Base-by-base conservation (phyloP, 1,284 basidiomycete genomes). In the Sparassis latifolia region DNA sequence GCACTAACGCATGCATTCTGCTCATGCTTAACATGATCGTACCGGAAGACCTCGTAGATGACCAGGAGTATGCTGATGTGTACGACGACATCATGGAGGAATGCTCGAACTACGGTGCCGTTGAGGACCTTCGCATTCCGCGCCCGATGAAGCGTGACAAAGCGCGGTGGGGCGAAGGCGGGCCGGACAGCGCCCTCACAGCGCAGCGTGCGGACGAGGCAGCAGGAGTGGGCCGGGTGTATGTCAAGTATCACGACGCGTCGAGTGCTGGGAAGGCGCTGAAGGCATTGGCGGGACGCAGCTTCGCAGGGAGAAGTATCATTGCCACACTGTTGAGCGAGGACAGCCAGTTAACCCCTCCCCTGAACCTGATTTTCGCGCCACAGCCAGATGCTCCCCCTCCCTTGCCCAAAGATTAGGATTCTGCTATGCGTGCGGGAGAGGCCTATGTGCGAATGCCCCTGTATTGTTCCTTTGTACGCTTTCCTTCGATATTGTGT, bases 11-110 rank as follows among this genome's bases (percentile, higher is more conserved):
- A 10, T 84, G 89, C 42, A 94, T 96, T 65, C 80, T 99, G 65
- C 86, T 97, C 64, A 90, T 99, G 86, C 76, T 99, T 64, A 99
- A 99, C 78, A 99, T 99, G 97, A 94, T 99, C 56, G 92, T 91
- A 0, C 71, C 91, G 2, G 96, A 99, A 51, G 96, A 99, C 66
- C 79, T 99, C 49, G 70, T 80, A 30, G 87, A 95, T 64, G 96
- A 98, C 66, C 75, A 86, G 55, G 96, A 99, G 64, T 99, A 97
- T 65, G 81, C 81, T 20, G 96, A 99, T 60, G 84, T 99, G 51
- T 83, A 92, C 56, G 93, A 97, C 64, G 96, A 99, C 66, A 85
- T 99, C 64, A 89, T 89, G 60, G 91, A 96, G 56, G 96, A 99
- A 71, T 94, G 91, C 62, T 74, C 76, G 12, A 88, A 82, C 62